These are phyloP conservation scores for Aspergillus nidulans DNA, from an alignment of 495 filamentous ascomycete species.

Conservation along the genomic window DNA sequence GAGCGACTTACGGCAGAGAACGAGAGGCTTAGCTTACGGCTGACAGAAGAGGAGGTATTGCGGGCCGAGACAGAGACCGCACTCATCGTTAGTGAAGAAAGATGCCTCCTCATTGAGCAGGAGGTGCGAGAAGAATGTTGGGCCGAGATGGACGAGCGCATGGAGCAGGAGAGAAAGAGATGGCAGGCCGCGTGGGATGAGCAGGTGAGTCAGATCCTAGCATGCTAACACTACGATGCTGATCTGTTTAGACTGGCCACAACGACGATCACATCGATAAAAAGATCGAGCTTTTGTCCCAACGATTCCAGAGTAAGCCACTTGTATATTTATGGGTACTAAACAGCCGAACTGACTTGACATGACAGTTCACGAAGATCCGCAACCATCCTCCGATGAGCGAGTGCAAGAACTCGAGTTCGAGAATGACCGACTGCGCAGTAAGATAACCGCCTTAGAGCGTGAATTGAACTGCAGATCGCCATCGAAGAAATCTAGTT, in stretches of 20 bases:
- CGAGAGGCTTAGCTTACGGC: slow-evolving; percentile 53
- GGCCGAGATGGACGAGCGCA: slow-evolving; percentile 73
- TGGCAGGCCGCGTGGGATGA: slow-evolving; percentile 76
- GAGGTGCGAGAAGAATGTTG: slow-evolving; percentile 88
- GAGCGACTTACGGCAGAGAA: slow-evolving; percentile 68
- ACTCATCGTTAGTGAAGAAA: slow-evolving; percentile 60
- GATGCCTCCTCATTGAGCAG: slow-evolving; percentile 68
- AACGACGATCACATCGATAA: slow-evolving; percentile 80
- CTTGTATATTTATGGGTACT: not conserved
- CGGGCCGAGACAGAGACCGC: slow-evolving; percentile 49
- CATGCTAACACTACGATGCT: slow-evolving; percentile 4
- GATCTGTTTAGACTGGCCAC: slow-evolving; percentile 42
- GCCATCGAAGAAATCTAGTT: slow-evolving; percentile 40
- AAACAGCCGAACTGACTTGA: slow-evolving; percentile 11
- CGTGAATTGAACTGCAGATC: slow-evolving; percentile 44
- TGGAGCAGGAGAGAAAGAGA: slow-evolving; percentile 66
- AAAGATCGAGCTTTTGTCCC: slow-evolving; percentile 82
- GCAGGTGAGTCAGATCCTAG: slow-evolving; percentile 47
- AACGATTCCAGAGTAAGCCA: slow-evolving; percentile 56
- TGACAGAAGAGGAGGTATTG: slow-evolving; percentile 60
- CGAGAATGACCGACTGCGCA: slow-evolving; percentile 46
- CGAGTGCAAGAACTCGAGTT: slow-evolving; percentile 40
- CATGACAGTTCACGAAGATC: slow-evolving; percentile 46
- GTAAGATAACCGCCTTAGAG: slow-evolving; percentile 41
- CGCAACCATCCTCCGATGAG: slow-evolving; percentile 28